Percentiles rank a stretch among this genome's conserved stretches.
Conservation (phyloP, 129 eudicot genomes). For the carrot (Daucus carota) region DH1_v3.0 NC_030381.2:23583001-23583500, state of each 20-base stretch:
- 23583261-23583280: background rate
- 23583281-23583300: background rate
- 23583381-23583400: too few species aligned
- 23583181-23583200: constrained; percentile 82
- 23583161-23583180: constrained; percentile 66
- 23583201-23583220: constrained; percentile 46
- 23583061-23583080: background rate
- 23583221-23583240: background rate
- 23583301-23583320: background rate
- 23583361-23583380: background rate
- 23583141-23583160: constrained; percentile 72
- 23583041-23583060: background rate
- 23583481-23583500: too few species aligned
- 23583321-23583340: too few species aligned
- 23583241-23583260: background rate
- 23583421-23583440: background rate
- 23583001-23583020: background rate
- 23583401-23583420: background rate
- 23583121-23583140: constrained; percentile 41
- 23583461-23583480: too few species aligned
- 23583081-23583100: constrained; percentile 56
- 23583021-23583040: background rate
- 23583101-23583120: constrained; percentile 81
- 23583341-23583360: too few species aligned
- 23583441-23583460: background rate